Percentiles rank a stretch among this genome's conserved stretches.
Conservation (phyloP, 352 stramenopile species). For the Ochromonadaceae sp. region DNA sequence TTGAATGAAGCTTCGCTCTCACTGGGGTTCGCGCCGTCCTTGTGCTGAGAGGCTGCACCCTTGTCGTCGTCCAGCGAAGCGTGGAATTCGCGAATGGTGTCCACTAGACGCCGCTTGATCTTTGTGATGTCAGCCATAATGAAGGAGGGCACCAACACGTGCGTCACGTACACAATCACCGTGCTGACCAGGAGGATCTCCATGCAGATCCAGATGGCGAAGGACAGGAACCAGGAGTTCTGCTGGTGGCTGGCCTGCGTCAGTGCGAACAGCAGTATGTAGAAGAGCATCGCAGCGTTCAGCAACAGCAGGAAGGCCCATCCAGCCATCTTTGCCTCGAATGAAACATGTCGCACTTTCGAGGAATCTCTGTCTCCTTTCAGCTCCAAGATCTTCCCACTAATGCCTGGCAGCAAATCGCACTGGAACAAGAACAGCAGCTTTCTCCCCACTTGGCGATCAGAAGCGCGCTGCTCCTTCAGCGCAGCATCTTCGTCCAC, state of each 20-base stretch:
- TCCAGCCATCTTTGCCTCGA: background rate
- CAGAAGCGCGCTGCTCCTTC: too few relatives aligned
- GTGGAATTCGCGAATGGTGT: background rate
- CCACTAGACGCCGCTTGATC: background rate
- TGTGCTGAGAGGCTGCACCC: background rate
- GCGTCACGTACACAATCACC: background rate
- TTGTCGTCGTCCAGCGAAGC: background rate
- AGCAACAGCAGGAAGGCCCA: background rate
- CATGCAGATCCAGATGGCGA: background rate
- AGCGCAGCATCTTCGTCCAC: too few relatives aligned
- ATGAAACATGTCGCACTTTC: background rate
- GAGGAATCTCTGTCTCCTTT: background rate
- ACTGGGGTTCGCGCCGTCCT: background rate
- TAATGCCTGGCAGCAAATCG: background rate
- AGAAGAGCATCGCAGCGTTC: conserved; percentile 1
- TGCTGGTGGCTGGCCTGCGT: background rate
- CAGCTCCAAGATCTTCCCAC: conserved; percentile 6
- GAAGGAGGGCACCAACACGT: background rate
- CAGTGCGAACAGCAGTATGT: conserved; percentile 6
- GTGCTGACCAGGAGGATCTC: background rate
- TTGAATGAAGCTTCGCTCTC: background rate
- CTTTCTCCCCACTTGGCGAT: background rate
- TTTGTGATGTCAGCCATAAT: background rate
- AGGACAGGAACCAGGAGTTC: background rate
- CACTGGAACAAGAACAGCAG: conserved; percentile 9